These are phyloP conservation scores for Takashimella koratensis DNA, from an alignment of 1,284 basidiomycete species.

Conservation along the genomic window DNA sequence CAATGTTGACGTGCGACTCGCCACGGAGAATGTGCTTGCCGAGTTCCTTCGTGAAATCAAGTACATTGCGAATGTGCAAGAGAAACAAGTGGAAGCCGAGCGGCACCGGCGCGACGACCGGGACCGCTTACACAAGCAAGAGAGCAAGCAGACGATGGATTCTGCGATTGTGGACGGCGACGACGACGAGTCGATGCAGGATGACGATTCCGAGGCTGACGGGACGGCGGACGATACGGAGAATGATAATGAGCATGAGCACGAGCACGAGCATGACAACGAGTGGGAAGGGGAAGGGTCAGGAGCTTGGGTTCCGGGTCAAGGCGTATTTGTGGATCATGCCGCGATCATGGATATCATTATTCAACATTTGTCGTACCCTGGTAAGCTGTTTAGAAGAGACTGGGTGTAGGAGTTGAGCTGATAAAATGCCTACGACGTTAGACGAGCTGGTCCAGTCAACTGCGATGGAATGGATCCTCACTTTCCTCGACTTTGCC, in stretches of 20 bases:
- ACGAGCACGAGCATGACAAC: constrained; percentile 28
- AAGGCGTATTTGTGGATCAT: constrained; percentile 88
- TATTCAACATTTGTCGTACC: constrained; percentile 78
- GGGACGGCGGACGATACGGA: constrained; percentile 13
- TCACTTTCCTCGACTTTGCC: constrained; percentile 83
- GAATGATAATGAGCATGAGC: constrained; percentile 31
- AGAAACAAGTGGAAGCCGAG: constrained; percentile 41
- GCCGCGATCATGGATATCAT: constrained; percentile 90
- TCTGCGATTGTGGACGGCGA: constrained; percentile 35
- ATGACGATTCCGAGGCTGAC: constrained; percentile 10
- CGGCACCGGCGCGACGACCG: constrained; percentile 16
- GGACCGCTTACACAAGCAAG: constrained; percentile 4
- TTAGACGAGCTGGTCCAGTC: constrained; percentile 85
- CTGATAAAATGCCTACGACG: constrained; percentile 6
- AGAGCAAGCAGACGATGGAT: constrained; percentile 49
- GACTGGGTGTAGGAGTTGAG: not conserved
- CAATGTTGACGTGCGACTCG: constrained; percentile 86
- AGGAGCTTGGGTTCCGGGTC: constrained; percentile 82
- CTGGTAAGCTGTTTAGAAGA: constrained; percentile 60
- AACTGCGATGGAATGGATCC: constrained; percentile 84
- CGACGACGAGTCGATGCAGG: constrained; percentile 9
- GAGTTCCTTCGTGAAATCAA: constrained; percentile 90
- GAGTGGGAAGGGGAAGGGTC: constrained; percentile 45
- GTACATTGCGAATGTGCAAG: constrained; percentile 71
- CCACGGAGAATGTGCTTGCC: constrained; percentile 85